These are phyloP conservation scores for Fraxinus angustifolia DNA, from an alignment of 305 asterid genomes.

Conservation along the genomic window DNA sequence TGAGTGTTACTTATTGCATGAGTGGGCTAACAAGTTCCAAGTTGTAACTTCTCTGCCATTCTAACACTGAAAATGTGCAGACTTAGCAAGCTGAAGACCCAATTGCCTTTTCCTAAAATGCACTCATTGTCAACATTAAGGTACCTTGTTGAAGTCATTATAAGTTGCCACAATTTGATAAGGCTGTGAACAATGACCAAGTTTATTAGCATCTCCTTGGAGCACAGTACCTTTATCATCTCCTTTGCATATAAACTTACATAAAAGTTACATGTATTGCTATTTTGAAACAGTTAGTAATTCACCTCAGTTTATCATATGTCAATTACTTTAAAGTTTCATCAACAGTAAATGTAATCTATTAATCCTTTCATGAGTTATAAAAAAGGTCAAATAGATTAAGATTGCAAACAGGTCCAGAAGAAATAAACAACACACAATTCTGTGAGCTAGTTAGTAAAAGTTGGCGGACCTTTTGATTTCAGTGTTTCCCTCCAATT, in stretches of 20 bases:
- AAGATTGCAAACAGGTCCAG: neutral
- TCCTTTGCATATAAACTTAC: neutral
- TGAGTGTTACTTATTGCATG: neutral
- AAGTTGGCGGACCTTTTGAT: constrained; percentile 49
- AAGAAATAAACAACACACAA: neutral
- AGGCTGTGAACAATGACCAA: neutral
- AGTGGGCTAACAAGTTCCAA: neutral
- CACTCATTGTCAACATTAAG: neutral
- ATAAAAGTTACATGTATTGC: neutral
- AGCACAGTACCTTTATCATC: neutral
- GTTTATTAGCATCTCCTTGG: neutral
- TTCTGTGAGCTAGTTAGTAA: neutral
- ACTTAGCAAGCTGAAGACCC: neutral
- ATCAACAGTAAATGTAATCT: neutral
- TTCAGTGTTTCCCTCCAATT: constrained; percentile 44
- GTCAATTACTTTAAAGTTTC: neutral
- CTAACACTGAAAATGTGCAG: neutral
- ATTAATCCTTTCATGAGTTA: neutral
- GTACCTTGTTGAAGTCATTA: neutral
- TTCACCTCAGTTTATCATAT: neutral
- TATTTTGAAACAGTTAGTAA: neutral
- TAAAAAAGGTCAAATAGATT: neutral
- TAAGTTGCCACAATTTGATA: neutral
- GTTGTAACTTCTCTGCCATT: neutral
- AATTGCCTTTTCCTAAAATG: neutral